Evolutionary conservation across 306 rosid genomes (phyloP), one percentile per base, ranked within the genome.

Genomic region (Ziziphus jujuba): DNA sequence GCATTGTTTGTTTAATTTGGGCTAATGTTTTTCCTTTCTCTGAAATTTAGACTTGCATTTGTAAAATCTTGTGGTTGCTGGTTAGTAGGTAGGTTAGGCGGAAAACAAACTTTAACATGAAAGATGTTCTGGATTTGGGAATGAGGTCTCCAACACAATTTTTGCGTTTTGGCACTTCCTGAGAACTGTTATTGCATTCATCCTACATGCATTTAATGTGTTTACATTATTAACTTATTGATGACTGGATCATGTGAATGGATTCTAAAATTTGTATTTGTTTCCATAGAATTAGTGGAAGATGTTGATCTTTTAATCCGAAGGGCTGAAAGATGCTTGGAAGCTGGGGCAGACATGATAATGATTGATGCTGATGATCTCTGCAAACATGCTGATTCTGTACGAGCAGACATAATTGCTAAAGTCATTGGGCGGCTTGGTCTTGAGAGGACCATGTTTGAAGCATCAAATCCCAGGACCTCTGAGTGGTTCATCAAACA

Each of bases 331-430:
- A 85, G 97, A 76, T 93, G 99, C 75, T 78, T 93, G 67, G 96
- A 93, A 79, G 97, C 91, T 8, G 99, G 97, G 65, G 98, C 98
- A n/a, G 97, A 86, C 82, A 86, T 83, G 91, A 86, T 90, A 78
- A 77, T 88, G 96, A 86, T 86, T 2, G 97, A 86, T 55, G 96
- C 95, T 20, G 96, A 83, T 63, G 90, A 84, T 85, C 79, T 93
- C 55, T 78, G 83, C 64, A 79, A 79, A 63, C 81, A 82, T 15
- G 84, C 85, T 22, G 95, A 82, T 56, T 60, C 85, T 34, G 81
- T 93, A 68, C 84, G 96, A 0, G 84, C 87, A 0, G 99, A 93
- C 78, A 75, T 90, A 34, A 81, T 93, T 35, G 95, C 96, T 0
- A 90, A 87, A 83, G 71, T 93, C 69, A 87, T 93, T 51, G 99